Evolutionary conservation across 1,139 yeast genomes (phyloP).

Genomic region (Candida sp.): DNA sequence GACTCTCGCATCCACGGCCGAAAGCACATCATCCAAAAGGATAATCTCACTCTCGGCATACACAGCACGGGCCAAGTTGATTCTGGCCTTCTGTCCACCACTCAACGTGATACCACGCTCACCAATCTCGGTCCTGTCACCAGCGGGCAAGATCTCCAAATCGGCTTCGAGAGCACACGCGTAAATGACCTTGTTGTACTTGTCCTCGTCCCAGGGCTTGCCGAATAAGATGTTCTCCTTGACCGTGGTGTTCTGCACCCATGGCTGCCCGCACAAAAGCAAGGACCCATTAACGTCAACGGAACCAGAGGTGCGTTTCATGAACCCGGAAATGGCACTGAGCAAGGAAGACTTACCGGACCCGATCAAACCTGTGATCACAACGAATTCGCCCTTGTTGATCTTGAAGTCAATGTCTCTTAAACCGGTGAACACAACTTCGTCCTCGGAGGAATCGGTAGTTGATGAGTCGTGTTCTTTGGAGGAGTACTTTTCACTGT

Average conservation of each 20-base stretch:
- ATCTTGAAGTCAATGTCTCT: constrained; percentile 22
- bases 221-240: constrained; percentile 45
- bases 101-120: constrained; percentile 53
- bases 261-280: constrained; percentile 54
- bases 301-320: constrained; percentile 47
- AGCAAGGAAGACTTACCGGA: constrained; percentile 73
- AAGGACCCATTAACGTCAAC: constrained; percentile 43
- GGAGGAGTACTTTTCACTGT: constrained; percentile 9
- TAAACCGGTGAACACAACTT: constrained; percentile 16
- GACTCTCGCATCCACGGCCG: constrained; percentile 56
- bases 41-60: constrained; percentile 44
- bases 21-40: constrained; percentile 48
- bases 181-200: constrained; percentile 32
- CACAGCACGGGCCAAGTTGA: constrained; percentile 50
- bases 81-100: constrained; percentile 55
- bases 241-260: constrained; percentile 51
- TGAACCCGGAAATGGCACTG: constrained; percentile 56
- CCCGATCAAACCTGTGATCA: constrained; percentile 76
- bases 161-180: constrained; percentile 42
- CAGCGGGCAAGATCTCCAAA: constrained; percentile 42
- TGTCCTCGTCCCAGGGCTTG: constrained; percentile 23
- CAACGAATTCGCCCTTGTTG: constrained; percentile 60
- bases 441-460: constrained; percentile 7
- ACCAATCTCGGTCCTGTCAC: constrained; percentile 51
- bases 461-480: constrained; percentile 9